These are phyloP conservation scores for Huntiella abstrusa DNA, from an alignment of 2,329 filamentous ascomycete genomes.

Conservation along the genomic window DNA sequence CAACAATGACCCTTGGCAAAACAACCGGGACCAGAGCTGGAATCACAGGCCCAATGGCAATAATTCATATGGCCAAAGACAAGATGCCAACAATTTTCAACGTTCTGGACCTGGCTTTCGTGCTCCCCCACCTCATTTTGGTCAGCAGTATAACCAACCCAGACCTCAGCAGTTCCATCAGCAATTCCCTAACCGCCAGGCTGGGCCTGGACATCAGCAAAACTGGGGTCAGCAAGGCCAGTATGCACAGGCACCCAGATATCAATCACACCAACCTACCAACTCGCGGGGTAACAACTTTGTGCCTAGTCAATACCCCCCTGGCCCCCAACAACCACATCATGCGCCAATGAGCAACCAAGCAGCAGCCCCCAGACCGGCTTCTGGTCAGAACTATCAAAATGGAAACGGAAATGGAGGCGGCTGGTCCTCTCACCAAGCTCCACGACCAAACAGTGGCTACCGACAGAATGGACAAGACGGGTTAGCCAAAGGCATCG, in stretches of 20 bases:
- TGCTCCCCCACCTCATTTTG: too few relatives aligned
- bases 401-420: background rate
- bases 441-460: background rate
- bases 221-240: too few relatives aligned
- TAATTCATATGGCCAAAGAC: too few relatives aligned
- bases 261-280: too few relatives aligned
- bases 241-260: too few relatives aligned
- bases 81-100: too few relatives aligned
- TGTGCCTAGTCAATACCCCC: too few relatives aligned
- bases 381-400: background rate
- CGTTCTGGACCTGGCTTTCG: too few relatives aligned
- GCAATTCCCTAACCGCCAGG: background rate
- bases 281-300: too few relatives aligned
- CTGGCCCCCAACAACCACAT: background rate
- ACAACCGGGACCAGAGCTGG: background rate
- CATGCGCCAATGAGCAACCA: background rate
- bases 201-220: background rate
- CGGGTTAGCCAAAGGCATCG: background rate
- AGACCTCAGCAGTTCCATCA: background rate
- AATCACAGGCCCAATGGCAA: too few relatives aligned
- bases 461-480: background rate
- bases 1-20: background rate
- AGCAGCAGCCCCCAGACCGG: too few relatives aligned
- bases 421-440: background rate
- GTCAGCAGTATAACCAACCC: background rate